phyloP scores from a whole-genome alignment of 2,329 filamentous ascomycete species.

The Thielaviopsis musarum region DNA sequence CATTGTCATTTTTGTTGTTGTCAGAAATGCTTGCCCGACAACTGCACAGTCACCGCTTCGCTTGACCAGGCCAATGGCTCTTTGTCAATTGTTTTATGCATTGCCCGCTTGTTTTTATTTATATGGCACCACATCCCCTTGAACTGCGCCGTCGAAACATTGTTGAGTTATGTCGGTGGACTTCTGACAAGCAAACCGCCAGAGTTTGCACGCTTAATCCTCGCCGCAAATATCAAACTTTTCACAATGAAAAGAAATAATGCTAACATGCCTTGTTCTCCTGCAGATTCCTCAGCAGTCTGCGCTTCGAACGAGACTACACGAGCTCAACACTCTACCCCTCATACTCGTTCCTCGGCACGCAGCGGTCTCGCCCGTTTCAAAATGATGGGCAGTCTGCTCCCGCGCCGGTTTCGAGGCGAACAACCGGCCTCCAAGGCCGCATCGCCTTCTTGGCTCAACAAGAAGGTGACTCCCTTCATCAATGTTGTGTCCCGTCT shows the following conservation, averaged over 20 bases:
- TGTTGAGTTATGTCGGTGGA: background rate
- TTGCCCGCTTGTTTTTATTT: background rate
- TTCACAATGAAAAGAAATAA: background rate
- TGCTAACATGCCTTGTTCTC: background rate
- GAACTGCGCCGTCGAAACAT: background rate
- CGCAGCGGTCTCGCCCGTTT: slow-evolving; percentile 9
- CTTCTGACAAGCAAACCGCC: background rate
- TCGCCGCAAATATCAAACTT: background rate
- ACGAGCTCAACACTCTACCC: background rate
- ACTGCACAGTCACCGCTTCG: background rate
- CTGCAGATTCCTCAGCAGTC: background rate
- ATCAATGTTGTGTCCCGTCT: slow-evolving; percentile 65
- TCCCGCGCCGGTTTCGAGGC: slow-evolving; percentile 46
- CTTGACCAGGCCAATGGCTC: background rate
- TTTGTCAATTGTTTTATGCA: background rate
- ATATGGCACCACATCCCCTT: background rate
- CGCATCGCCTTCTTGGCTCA: slow-evolving; percentile 37
- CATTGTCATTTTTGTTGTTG: background rate
- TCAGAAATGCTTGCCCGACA: background rate
- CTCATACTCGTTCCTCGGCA: background rate
- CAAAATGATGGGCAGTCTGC: slow-evolving; percentile 37
- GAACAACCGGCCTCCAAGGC: slow-evolving; percentile 32
- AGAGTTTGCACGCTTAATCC: background rate
- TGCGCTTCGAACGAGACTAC: background rate
- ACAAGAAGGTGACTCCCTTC: slow-evolving; percentile 51